These are phyloP conservation scores for Blastobotrys niveus DNA, from an alignment of 1,139 yeast species.

Conservation along the genomic window DNA sequence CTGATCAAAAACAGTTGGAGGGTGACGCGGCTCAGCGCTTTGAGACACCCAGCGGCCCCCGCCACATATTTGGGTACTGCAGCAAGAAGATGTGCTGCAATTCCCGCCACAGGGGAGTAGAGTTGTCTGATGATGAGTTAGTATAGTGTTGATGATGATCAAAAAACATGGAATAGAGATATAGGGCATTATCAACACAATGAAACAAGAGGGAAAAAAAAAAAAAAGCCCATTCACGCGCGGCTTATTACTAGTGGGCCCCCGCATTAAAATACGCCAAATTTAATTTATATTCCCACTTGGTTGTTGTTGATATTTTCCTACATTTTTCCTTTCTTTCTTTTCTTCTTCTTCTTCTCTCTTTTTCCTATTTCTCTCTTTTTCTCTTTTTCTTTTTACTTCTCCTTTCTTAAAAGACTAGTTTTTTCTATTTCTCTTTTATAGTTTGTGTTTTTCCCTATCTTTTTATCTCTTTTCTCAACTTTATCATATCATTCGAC, in stretches of 20 bases:
- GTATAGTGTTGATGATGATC: no score
- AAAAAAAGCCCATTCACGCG: neutral
- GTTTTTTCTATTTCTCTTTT: neutral
- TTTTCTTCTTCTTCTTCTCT: constrained; percentile 1
- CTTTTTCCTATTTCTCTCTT: neutral
- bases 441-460: constrained; percentile 1
- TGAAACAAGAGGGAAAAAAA: no score
- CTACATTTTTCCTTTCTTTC: constrained; percentile 6
- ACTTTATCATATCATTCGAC: constrained; percentile 6
- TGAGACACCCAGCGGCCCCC: no score
- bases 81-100: no score
- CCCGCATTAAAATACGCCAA: neutral
- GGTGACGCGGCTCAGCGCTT: no score
- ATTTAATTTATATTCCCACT: neutral
- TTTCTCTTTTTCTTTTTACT: neutral
- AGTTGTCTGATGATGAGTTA: no score
- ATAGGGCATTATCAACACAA: no score
- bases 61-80: no score
- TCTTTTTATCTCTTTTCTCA: neutral
- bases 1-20: no score
- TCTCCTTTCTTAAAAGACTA: neutral
- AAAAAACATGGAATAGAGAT: no score
- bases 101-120: no score
- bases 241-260: neutral
- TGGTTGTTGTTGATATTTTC: neutral